Percentiles rank a stretch among this genome's conserved stretches.
phyloP scores from a whole-genome alignment of 176 grass and related monocot species.

The Musa schizocarpa region DNA sequence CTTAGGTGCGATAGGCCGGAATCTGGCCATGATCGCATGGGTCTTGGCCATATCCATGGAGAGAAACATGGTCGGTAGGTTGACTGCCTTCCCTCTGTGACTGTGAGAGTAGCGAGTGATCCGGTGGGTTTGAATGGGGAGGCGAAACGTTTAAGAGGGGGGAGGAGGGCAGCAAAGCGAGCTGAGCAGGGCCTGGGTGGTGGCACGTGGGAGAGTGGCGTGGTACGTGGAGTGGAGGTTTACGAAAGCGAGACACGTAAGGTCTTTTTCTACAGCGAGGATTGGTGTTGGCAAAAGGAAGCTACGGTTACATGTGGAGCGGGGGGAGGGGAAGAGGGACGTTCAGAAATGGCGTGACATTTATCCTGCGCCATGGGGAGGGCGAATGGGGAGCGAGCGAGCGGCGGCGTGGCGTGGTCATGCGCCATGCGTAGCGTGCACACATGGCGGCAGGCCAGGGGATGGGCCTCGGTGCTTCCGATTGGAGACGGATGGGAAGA shows the following conservation, averaged over 20 bases:
- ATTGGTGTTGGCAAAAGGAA: background rate
- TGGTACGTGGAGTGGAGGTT: constrained; percentile 13
- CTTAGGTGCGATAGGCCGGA: constrained; percentile 92
- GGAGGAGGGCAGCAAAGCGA: constrained; percentile 55
- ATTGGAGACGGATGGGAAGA: constrained; percentile 29
- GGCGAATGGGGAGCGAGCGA: background rate
- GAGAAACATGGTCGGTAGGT: constrained; percentile 40
- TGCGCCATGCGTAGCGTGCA: background rate
- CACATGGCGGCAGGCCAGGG: background rate
- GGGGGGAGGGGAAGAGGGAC: background rate
- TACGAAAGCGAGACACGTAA: background rate
- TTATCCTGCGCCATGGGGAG: background rate
- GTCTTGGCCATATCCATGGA: constrained; percentile 66
- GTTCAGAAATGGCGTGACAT: constrained; percentile 10
- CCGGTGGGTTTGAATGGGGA: background rate
- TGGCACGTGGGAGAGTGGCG: constrained; percentile 1
- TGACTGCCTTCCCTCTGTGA: no score
- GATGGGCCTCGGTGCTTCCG: background rate
- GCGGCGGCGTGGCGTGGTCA: background rate
- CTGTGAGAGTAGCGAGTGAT: no score
- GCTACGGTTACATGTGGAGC: background rate
- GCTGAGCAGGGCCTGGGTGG: background rate
- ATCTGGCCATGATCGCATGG: constrained; percentile 85
- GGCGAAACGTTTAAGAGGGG: constrained; percentile 35
- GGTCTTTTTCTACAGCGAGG: no score